A percentile compares a stretch with the other conserved stretches of the same genome.
phyloP scores from a whole-genome alignment of 345 rosid species.

The Salix purpurea region DNA sequence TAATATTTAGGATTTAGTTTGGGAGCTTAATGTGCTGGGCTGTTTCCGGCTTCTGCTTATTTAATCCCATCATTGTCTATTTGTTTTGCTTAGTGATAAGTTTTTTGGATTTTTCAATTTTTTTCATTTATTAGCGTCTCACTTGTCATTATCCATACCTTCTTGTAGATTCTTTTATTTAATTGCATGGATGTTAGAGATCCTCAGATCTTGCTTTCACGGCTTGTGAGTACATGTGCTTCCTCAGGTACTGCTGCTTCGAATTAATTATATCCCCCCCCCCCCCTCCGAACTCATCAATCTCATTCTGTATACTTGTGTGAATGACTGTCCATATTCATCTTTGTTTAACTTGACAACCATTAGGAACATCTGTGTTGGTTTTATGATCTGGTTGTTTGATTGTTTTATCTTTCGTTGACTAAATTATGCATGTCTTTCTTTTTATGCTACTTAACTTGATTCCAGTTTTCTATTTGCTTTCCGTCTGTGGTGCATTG shows the following conservation, averaged over 20 bases:
- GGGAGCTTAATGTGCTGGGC: background rate
- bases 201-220: constrained; percentile 71
- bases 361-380: no score
- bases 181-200: constrained; percentile 90
- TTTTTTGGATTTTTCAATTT: background rate
- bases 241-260: constrained; percentile 44
- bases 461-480: background rate
- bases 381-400: no score
- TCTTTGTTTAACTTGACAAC: no score
- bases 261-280: no score
- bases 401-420: no score
- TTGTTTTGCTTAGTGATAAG: background rate
- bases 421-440: no score
- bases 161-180: constrained; percentile 70
- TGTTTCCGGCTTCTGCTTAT: background rate
- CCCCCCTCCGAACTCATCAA: background rate
- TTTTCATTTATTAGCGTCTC: constrained; percentile 7
- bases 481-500: background rate
- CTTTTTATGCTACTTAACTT: background rate
- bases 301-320: background rate
- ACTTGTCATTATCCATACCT: background rate
- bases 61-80: background rate
- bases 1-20: constrained; percentile 17
- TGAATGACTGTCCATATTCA: no score
- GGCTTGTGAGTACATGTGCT: constrained; percentile 60